phyloP scores from a whole-genome alignment of 305 asterid genomes.

The Solanum hybrid region DNA sequence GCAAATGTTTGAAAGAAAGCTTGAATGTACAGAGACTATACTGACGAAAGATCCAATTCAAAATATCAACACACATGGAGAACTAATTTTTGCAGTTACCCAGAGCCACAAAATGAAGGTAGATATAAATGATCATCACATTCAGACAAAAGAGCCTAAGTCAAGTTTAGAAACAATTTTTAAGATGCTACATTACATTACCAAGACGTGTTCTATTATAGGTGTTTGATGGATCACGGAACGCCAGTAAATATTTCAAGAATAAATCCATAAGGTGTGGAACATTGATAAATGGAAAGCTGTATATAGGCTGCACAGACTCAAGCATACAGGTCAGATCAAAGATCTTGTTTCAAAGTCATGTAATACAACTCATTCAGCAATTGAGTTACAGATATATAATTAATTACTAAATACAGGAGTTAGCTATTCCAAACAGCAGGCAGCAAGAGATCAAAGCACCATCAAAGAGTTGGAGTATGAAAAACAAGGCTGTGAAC shows the following conservation, averaged over 20 bases:
- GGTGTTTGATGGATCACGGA: conserved; percentile 65
- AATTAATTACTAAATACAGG: conserved; percentile 25
- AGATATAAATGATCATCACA: not conserved
- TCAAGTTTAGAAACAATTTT: not conserved
- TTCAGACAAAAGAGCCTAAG: not conserved
- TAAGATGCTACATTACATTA: not conserved
- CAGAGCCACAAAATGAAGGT: conserved; percentile 70
- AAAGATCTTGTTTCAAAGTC: not conserved
- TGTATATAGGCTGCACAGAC: conserved; percentile 72
- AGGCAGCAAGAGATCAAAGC: conserved; percentile 71
- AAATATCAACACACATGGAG: conserved; percentile 50
- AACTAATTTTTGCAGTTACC: conserved; percentile 52
- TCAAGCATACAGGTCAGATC: conserved; percentile 64
- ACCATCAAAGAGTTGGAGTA: conserved; percentile 62
- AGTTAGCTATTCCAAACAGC: conserved; percentile 43
- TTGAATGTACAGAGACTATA: conserved; percentile 69
- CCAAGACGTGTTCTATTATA: conserved; percentile 6
- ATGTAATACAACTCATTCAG: not conserved
- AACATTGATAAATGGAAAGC: conserved; percentile 52
- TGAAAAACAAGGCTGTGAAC: conserved; percentile 61
- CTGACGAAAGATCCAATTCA: conserved; percentile 57
- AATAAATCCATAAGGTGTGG: conserved; percentile 60
- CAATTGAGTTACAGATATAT: not conserved
- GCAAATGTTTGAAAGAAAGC: conserved; percentile 52
- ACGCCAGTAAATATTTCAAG: conserved; percentile 45